Percentiles rank a stretch among this genome's conserved stretches.
These are phyloP conservation scores for Kurtzmaniella quercitrusa DNA, from an alignment of 1,139 yeast species.

Conservation along the genomic window DNA sequence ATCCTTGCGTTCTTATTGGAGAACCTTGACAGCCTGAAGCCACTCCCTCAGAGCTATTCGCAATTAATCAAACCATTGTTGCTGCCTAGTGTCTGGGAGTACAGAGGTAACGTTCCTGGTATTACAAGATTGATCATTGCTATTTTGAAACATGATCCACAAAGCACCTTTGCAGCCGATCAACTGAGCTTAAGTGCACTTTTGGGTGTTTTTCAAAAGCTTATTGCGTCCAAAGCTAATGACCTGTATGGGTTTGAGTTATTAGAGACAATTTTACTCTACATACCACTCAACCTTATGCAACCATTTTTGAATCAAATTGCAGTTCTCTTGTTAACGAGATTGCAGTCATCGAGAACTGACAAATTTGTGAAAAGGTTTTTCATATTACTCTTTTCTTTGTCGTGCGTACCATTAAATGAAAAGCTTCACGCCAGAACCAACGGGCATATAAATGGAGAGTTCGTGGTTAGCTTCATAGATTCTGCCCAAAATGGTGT, in stretches of 20 bases:
- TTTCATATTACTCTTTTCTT: conserved; percentile 59
- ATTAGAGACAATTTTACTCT: conserved; percentile 61
- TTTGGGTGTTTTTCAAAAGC: conserved; percentile 93
- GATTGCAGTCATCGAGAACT: conserved; percentile 77
- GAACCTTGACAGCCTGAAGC: conserved; percentile 43
- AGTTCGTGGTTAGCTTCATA: conserved; percentile 51
- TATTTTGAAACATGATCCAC: conserved; percentile 61
- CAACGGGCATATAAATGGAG: conserved; percentile 32
- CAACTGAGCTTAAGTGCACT: conserved; percentile 63
- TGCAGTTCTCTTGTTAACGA: conserved; percentile 69
- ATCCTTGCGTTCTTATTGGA: conserved; percentile 76
- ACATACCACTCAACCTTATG: conserved; percentile 49
- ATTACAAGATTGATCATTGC: conserved; percentile 75
- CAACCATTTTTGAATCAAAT: conserved; percentile 65
- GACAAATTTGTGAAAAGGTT: conserved; percentile 77
- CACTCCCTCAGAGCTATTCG: conserved; percentile 62
- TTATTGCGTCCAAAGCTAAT: conserved; percentile 78
- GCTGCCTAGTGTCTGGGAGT: conserved; percentile 91
- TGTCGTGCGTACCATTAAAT: conserved; percentile 36
- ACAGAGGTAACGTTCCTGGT: conserved; percentile 90
- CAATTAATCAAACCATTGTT: conserved; percentile 75
- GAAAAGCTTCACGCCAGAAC: conserved; percentile 16
- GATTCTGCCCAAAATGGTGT: conserved; percentile 63
- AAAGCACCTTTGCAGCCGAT: conserved; percentile 36
- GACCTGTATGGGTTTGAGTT: conserved; percentile 84